Percentiles rank a stretch among this genome's conserved stretches.
phyloP scores from a whole-genome alignment of 2,329 filamentous ascomycete genomes.

The Phaeosphaeriaceae sp. region DNA sequence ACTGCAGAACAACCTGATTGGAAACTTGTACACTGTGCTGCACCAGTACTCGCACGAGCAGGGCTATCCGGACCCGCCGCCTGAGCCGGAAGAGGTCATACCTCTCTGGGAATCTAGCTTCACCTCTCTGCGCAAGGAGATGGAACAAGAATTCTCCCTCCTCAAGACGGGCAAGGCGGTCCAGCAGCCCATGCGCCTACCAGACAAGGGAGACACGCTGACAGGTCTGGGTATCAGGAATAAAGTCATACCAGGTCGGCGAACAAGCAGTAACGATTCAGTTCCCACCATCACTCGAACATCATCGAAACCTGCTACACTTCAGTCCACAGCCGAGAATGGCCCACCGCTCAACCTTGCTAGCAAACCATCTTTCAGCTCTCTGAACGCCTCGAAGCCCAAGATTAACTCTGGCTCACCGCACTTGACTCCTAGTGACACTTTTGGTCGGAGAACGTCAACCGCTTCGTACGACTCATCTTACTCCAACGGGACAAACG shows the following conservation, averaged over 20 bases:
- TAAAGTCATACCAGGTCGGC: conserved; percentile 43
- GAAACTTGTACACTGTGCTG: conserved; percentile 77
- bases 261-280: conserved; percentile 44
- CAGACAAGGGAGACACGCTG: conserved; percentile 53
- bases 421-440: conserved; percentile 38
- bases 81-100: conserved; percentile 74
- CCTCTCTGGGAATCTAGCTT: conserved; percentile 69
- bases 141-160: conserved; percentile 67
- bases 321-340: conserved; percentile 35
- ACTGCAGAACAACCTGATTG: conserved; percentile 79
- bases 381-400: conserved; percentile 42
- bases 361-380: conserved; percentile 44
- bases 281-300: conserved; percentile 37
- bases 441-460: conserved; percentile 40
- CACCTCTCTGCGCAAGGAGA: conserved; percentile 67
- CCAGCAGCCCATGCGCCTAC: conserved; percentile 61
- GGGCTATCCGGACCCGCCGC: conserved; percentile 73
- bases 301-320: conserved; percentile 33
- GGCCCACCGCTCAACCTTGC: conserved; percentile 37
- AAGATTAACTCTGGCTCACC: conserved; percentile 41
- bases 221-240: conserved; percentile 58
- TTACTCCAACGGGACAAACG: conserved; percentile 36
- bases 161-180: conserved; percentile 72
- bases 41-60: conserved; percentile 75
- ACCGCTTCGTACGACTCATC: conserved; percentile 41